Conservation (phyloP, 2,329 filamentous ascomycete genomes). For the Knufia fluminis region DNA sequence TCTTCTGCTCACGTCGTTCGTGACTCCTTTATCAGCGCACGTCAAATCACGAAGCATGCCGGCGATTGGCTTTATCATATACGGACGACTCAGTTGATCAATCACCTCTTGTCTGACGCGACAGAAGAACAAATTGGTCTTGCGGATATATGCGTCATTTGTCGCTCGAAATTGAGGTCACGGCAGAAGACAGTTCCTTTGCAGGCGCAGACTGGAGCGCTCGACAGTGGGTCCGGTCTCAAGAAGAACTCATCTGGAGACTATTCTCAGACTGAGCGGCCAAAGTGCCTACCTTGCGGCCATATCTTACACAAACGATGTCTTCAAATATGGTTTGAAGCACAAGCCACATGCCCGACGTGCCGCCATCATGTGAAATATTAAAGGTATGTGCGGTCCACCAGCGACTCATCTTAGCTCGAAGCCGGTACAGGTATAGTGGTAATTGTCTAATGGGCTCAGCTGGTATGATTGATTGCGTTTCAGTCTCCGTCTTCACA, state of each 20-base stretch:
- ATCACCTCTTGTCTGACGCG: slow-evolving; percentile 3
- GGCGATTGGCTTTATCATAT: slow-evolving; percentile 3
- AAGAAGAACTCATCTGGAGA: slow-evolving; percentile 3
- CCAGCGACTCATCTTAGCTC: slow-evolving; percentile 3
- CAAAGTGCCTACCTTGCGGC: slow-evolving; percentile 3
- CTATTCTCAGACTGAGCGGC: slow-evolving; percentile 3
- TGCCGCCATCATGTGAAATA: slow-evolving; percentile 3
- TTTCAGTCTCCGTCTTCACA: slow-evolving; percentile 4
- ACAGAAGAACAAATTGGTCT: slow-evolving; percentile 4
- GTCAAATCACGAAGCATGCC: slow-evolving; percentile 3
- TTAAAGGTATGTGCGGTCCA: slow-evolving; percentile 3
- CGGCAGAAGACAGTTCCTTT: slow-evolving; percentile 3
- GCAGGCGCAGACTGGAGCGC: slow-evolving; percentile 2
- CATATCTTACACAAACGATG: slow-evolving; percentile 4
- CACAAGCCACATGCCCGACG: slow-evolving; percentile 3
- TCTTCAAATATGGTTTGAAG: slow-evolving; percentile 3
- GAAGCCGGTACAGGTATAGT: slow-evolving; percentile 3
- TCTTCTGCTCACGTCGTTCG: slow-evolving; percentile 3
- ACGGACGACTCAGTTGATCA: slow-evolving; percentile 1
- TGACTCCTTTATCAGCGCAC: slow-evolving; percentile 2
- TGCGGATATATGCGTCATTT: slow-evolving; percentile 4
- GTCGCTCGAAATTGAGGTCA: slow-evolving; percentile 3
- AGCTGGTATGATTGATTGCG: slow-evolving; percentile 2
- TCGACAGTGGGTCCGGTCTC: slow-evolving; percentile 1
- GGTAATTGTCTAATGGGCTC: slow-evolving; percentile 1